Percentiles rank a stretch among this genome's conserved stretches.
These are phyloP conservation scores for Onygenales sp. DNA, from an alignment of 2,329 filamentous ascomycete genomes.

Conservation along the genomic window DNA sequence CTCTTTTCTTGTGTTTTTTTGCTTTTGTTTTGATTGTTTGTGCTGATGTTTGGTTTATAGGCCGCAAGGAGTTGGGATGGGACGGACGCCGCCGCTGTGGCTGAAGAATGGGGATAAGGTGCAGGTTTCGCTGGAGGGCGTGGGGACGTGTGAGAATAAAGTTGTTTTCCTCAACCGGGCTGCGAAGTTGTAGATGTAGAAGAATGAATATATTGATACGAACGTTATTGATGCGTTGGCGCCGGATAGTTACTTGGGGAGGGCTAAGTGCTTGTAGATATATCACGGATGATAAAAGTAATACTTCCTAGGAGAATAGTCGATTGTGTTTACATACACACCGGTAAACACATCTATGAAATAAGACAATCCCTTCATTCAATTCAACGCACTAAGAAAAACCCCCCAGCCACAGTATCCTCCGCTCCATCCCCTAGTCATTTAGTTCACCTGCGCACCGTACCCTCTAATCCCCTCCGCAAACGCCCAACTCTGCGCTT, in stretches of 20 bases:
- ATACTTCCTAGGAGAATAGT: too few species aligned
- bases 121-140: conserved; percentile 56
- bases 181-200: conserved; percentile 24
- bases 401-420: not conserved
- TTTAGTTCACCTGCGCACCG: conserved; percentile 63
- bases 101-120: conserved; percentile 61
- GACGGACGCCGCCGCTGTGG: conserved; percentile 56
- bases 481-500: conserved; percentile 97
- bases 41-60: conserved; percentile 49
- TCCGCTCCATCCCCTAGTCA: conserved; percentile 1
- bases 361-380: too few species aligned
- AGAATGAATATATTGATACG: not conserved
- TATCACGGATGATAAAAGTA: too few species aligned
- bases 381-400: not conserved
- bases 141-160: conserved; percentile 47
- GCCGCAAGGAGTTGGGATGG: conserved; percentile 63
- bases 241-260: not conserved
- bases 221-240: not conserved
- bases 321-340: too few species aligned
- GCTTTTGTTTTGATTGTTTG: not conserved
- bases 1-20: not conserved
- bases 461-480: conserved; percentile 92
- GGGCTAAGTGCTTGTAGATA: not conserved
- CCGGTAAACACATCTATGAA: too few species aligned
- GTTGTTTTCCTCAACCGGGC: conserved; percentile 33